Evolutionary conservation across 306 rosid genomes (phyloP).

Genomic region (Cucurbita argyrosperma): DNA sequence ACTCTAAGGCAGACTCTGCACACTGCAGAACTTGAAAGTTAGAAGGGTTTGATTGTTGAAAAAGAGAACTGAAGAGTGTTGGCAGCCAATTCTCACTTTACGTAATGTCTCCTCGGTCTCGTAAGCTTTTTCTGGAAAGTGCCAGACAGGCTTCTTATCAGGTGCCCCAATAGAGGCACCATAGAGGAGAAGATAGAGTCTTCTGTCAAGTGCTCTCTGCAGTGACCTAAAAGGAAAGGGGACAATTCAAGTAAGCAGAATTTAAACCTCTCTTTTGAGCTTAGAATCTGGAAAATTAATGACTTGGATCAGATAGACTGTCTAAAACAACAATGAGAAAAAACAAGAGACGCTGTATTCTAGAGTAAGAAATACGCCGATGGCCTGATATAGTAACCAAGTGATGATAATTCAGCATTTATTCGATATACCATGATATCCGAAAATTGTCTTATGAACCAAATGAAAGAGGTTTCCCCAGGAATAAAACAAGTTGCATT

Average conservation of each 20-base stretch:
- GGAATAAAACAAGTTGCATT: neutral
- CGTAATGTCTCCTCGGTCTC: conserved; percentile 70
- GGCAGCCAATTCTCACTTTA: conserved; percentile 27
- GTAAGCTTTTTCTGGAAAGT: conserved; percentile 72
- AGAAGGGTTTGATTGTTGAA: neutral
- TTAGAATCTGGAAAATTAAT: neutral
- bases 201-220: conserved; percentile 81
- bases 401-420: neutral
- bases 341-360: neutral
- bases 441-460: neutral
- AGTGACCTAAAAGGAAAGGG: conserved; percentile 45
- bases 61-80: conserved; percentile 2
- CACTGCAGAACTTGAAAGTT: conserved; percentile 33
- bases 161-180: conserved; percentile 43
- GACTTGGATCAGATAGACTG: neutral
- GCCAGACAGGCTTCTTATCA: conserved; percentile 56
- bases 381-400: neutral
- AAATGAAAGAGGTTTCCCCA: neutral
- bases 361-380: neutral
- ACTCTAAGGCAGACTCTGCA: conserved; percentile 69
- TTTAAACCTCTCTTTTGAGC: neutral
- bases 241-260: neutral
- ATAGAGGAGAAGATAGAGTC: conserved; percentile 65
- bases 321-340: neutral
- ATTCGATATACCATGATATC: neutral